These are phyloP conservation scores for Diaporthe humulicola DNA, from an alignment of 2,329 filamentous ascomycete genomes.

Conservation along the genomic window DNA sequence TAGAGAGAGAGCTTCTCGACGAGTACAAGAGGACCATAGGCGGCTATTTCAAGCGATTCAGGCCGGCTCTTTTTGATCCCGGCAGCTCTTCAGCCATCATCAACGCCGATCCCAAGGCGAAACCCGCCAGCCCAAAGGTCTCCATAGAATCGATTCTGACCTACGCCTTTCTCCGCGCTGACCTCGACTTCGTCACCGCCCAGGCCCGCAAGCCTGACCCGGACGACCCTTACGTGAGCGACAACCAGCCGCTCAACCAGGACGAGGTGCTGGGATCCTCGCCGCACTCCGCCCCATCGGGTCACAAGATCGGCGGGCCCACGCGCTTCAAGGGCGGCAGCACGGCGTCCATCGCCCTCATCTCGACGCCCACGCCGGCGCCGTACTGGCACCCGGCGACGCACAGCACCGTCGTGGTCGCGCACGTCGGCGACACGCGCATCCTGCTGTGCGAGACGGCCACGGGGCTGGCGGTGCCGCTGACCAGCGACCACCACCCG, in stretches of 20 bases:
- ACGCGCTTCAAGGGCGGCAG: constrained; percentile 93
- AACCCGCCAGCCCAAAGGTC: constrained; percentile 50
- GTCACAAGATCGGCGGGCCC: constrained; percentile 77
- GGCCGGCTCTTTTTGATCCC: constrained; percentile 79
- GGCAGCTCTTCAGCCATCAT: constrained; percentile 48
- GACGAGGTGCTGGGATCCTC: constrained; percentile 83
- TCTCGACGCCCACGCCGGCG: constrained; percentile 90
- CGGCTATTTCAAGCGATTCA: constrained; percentile 94
- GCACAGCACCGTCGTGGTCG: constrained; percentile 85
- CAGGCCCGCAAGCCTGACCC: constrained; percentile 86
- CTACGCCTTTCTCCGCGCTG: constrained; percentile 93
- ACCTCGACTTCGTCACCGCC: constrained; percentile 92
- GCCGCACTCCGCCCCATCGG: constrained; percentile 65
- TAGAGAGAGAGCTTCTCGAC: constrained; percentile 79
- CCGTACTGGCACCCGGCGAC: constrained; percentile 96
- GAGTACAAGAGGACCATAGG: constrained; percentile 89
- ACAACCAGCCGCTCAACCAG: constrained; percentile 81
- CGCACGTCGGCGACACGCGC: constrained; percentile 94
- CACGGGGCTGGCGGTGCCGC: constrained; percentile 82
- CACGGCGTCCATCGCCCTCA: constrained; percentile 89
- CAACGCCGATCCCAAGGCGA: constrained; percentile 12
- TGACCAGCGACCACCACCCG: constrained; percentile 94
- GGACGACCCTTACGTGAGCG: constrained; percentile 77
- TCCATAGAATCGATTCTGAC: constrained; percentile 84
- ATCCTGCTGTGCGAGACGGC: constrained; percentile 89